A percentile compares a stretch with the other conserved stretches of the same genome.
Conservation (phyloP, 2,329 filamentous ascomycete genomes). For the Botrytis pseudocinerea region DNA sequence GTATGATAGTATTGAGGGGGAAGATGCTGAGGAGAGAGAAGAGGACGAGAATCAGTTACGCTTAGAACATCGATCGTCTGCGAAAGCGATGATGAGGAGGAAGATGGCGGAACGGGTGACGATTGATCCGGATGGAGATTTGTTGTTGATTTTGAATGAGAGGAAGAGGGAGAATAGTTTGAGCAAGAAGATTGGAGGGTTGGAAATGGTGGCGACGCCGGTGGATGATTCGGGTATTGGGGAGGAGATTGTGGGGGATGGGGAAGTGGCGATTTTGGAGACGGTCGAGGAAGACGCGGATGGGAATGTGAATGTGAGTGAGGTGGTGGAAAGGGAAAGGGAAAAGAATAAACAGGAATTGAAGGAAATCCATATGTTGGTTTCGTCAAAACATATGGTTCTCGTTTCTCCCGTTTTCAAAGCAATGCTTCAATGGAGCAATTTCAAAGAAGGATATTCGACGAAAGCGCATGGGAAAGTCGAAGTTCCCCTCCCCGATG, state of each 20-base stretch:
- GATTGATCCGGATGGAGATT: constrained; percentile 19
- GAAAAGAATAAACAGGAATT: background rate
- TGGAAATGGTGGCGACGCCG: background rate
- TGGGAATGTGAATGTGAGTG: background rate
- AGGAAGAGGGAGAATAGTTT: background rate
- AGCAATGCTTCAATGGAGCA: constrained; percentile 33
- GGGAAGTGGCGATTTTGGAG: background rate
- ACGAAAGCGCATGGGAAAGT: constrained; percentile 25
- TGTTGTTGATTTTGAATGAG: constrained; percentile 15
- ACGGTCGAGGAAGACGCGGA: background rate
- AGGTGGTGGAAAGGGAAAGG: background rate
- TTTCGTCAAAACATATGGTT: constrained; percentile 33
- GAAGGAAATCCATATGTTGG: constrained; percentile 27
- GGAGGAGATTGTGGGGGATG: background rate
- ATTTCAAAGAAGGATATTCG: constrained; percentile 32
- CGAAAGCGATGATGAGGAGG: constrained; percentile 1
- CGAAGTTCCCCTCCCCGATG: constrained; percentile 38
- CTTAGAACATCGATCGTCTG: background rate
- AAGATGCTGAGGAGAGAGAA: background rate
- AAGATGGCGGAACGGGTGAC: constrained; percentile 12
- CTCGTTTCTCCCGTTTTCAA: constrained; percentile 38
- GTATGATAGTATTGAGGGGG: background rate
- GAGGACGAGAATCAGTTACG: constrained; percentile 17
- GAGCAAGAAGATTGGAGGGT: background rate
- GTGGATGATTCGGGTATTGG: constrained; percentile 19